These are phyloP conservation scores for Epichloe uncinata DNA, from an alignment of 2,329 filamentous ascomycete species.

Conservation along the genomic window DNA sequence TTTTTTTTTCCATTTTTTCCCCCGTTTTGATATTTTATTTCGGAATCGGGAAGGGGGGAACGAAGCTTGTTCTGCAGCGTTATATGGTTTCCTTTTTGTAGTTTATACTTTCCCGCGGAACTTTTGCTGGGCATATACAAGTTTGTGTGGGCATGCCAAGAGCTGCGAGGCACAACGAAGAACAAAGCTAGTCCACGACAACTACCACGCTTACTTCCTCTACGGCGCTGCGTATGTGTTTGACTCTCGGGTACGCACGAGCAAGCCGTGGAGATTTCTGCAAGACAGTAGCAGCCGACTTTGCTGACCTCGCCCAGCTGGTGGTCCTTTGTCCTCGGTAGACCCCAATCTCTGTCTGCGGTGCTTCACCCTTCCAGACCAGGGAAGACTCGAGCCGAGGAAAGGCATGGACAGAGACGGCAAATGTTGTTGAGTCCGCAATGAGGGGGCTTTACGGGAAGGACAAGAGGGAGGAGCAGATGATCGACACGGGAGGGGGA, in stretches of 20 bases:
- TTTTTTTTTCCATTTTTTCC: too few relatives aligned
- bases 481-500: too few relatives aligned
- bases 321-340: neutral
- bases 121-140: neutral
- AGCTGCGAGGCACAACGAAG: neutral
- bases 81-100: neutral
- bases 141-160: neutral
- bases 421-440: neutral
- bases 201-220: neutral
- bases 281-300: neutral
- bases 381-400: neutral
- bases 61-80: constrained; percentile 1
- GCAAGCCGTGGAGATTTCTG: too few relatives aligned
- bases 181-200: neutral
- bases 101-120: constrained; percentile 2
- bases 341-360: neutral
- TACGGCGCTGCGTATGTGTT: too few relatives aligned
- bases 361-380: too few relatives aligned
- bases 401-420: neutral
- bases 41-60: neutral
- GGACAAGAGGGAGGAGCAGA: too few relatives aligned
- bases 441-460: neutral
- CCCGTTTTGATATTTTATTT: neutral
- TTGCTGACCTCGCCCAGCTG: neutral
- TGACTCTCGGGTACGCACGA: too few relatives aligned